Evolutionary conservation across 805 yeast genomes (phyloP).

Genomic region (Metschnikowia lunata): DNA sequence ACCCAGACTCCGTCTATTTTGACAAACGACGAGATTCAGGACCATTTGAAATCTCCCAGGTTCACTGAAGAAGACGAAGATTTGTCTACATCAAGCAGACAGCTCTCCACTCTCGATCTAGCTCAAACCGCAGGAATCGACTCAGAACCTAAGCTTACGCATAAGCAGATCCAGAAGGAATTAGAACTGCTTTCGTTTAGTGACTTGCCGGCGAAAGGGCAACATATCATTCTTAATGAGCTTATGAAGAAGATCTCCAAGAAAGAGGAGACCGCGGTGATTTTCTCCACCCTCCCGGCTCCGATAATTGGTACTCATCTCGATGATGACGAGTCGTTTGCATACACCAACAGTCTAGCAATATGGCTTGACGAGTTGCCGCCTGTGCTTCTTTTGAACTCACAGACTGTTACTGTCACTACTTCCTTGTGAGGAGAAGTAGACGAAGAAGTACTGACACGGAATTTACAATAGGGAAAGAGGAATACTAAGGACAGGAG

Average conservation of each 20-base stretch:
- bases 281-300: slow-evolving; percentile 86
- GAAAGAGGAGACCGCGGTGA: slow-evolving; percentile 53
- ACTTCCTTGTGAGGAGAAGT: slow-evolving; percentile 53
- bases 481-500: too few relatives aligned
- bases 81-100: background rate
- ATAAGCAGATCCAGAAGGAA: slow-evolving; percentile 36
- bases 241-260: slow-evolving; percentile 66
- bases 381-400: slow-evolving; percentile 76
- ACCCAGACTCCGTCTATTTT: slow-evolving; percentile 32
- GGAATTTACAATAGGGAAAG: background rate
- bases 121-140: background rate
- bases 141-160: slow-evolving; percentile 19
- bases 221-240: slow-evolving; percentile 83
- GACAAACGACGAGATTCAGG: slow-evolving; percentile 33
- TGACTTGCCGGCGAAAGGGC: slow-evolving; percentile 88
- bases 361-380: slow-evolving; percentile 81
- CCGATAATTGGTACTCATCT: slow-evolving; percentile 81
- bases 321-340: slow-evolving; percentile 61
- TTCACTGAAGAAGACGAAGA: slow-evolving; percentile 28
- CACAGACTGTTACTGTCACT: slow-evolving; percentile 94
- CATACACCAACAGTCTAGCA: slow-evolving; percentile 71
- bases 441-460: background rate
- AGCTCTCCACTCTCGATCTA: slow-evolving; percentile 1
- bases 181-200: slow-evolving; percentile 53
- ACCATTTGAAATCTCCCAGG: slow-evolving; percentile 32